Evolutionary conservation across 306 rosid genomes (phyloP).

Genomic region (Corylus avellana): DNA sequence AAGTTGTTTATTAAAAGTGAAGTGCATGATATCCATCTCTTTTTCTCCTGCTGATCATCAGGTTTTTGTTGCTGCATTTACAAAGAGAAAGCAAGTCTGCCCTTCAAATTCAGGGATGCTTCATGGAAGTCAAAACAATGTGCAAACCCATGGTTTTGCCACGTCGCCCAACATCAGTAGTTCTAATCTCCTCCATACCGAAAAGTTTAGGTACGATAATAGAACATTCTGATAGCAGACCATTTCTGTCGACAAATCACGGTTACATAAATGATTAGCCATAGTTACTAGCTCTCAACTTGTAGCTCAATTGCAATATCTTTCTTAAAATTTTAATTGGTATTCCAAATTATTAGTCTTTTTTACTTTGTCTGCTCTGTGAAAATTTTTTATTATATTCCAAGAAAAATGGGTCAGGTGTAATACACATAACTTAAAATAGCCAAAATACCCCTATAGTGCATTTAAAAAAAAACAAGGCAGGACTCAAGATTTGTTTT

Average conservation of each 20-base stretch:
- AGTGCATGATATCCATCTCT: too few relatives aligned
- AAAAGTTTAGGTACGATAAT: constrained; percentile 50
- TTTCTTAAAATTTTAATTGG: too few relatives aligned
- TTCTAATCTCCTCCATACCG: constrained; percentile 40
- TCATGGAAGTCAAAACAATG: constrained; percentile 42
- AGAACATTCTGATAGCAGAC: background rate
- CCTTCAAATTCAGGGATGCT: constrained; percentile 50
- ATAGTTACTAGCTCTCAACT: too few relatives aligned
- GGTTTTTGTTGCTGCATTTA: constrained; percentile 67
- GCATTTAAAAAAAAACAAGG: too few relatives aligned
- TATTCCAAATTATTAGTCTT: too few relatives aligned
- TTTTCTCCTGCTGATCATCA: constrained; percentile 1
- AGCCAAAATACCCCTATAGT: too few relatives aligned
- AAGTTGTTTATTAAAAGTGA: background rate
- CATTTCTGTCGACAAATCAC: background rate
- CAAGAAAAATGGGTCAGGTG: too few relatives aligned
- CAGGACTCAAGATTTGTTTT: too few relatives aligned
- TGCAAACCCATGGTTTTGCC: constrained; percentile 25
- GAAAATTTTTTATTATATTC: too few relatives aligned
- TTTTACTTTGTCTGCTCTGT: too few relatives aligned
- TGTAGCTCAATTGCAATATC: too few relatives aligned
- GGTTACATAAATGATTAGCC: background rate
- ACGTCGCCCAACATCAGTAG: constrained; percentile 22
- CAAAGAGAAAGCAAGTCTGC: constrained; percentile 59
- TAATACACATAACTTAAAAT: too few relatives aligned